A percentile compares a stretch with the other conserved stretches of the same genome.
Conservation (phyloP, 1,284 basidiomycete genomes). For the Austroboletus niveus region DNA sequence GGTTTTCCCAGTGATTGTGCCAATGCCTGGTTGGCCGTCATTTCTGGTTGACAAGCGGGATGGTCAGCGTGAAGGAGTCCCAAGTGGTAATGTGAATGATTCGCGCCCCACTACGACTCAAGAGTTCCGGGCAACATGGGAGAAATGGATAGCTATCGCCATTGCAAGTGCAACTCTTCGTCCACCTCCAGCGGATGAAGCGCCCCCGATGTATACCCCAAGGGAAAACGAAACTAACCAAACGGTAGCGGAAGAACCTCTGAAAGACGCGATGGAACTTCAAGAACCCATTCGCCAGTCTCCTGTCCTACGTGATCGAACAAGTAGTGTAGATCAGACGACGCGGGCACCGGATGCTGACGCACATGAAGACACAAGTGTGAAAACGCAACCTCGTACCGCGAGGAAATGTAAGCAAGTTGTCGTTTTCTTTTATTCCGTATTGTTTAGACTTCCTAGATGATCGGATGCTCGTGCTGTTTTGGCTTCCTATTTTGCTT, state of each 20-base stretch:
- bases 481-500: conserved; percentile 91
- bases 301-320: not conserved
- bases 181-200: conserved; percentile 46
- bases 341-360: conserved; percentile 65
- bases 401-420: conserved; percentile 65
- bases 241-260: conserved; percentile 14
- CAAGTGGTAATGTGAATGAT: conserved; percentile 35
- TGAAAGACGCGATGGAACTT: conserved; percentile 1
- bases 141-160: conserved; percentile 66
- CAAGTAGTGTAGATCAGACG: conserved; percentile 47
- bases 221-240: conserved; percentile 35
- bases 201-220: conserved; percentile 71
- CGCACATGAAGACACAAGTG: conserved; percentile 61
- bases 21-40: conserved; percentile 64
- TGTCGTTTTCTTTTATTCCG: not conserved
- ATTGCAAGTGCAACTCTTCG: conserved; percentile 46
- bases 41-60: conserved; percentile 52
- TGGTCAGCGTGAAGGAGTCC: conserved; percentile 28
- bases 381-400: conserved; percentile 49
- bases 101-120: conserved; percentile 45
- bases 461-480: conserved; percentile 89
- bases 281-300: conserved; percentile 15
- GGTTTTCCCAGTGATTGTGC: conserved; percentile 77
- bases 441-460: conserved; percentile 44
- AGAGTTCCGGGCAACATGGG: conserved; percentile 65